phyloP scores from a whole-genome alignment of 2,329 filamentous ascomycete genomes.

The Zasmidium cellare region DNA sequence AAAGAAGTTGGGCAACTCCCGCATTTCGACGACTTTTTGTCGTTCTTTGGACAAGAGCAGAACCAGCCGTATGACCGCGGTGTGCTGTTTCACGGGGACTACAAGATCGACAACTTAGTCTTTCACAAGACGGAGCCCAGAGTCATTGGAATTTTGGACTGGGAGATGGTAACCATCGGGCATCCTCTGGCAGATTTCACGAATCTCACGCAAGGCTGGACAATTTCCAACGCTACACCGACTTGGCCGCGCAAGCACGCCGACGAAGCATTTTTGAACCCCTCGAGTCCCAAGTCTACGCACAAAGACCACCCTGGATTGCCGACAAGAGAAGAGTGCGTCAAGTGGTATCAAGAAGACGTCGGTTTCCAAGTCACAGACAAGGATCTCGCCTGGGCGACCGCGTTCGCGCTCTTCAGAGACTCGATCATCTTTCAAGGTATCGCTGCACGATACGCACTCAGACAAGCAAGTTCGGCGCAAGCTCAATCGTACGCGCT shows the following conservation, averaged over 20 bases:
- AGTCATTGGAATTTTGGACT: conserved; percentile 93
- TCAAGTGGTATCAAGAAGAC: conserved; percentile 66
- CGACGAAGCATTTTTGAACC: conserved; percentile 25
- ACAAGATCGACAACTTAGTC: conserved; percentile 69
- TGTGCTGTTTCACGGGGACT: conserved; percentile 89
- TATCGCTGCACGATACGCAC: conserved; percentile 83
- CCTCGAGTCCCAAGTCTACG: conserved; percentile 17
- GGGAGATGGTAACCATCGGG: conserved; percentile 98
- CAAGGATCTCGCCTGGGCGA: conserved; percentile 61
- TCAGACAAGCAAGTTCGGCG: conserved; percentile 83
- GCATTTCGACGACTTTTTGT: conserved; percentile 75
- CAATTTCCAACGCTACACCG: conserved; percentile 26
- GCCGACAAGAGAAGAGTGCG: conserved; percentile 57
- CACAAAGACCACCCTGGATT: conserved; percentile 56
- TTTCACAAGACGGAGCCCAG: conserved; percentile 86
- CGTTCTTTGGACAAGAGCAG: conserved; percentile 70
- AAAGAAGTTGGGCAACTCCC: conserved; percentile 78
- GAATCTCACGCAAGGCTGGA: conserved; percentile 60
- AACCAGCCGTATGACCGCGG: conserved; percentile 75
- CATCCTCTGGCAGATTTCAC: conserved; percentile 89
- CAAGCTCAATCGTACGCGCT: conserved; percentile 71
- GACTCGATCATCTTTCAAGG: conserved; percentile 73
- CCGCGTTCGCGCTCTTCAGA: conserved; percentile 62
- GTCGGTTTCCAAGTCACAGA: conserved; percentile 70
- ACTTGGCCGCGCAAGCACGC: conserved; percentile 29